Conservation (phyloP, 768 basidiomycete genomes). For the Hortiboletus campestris region DNA sequence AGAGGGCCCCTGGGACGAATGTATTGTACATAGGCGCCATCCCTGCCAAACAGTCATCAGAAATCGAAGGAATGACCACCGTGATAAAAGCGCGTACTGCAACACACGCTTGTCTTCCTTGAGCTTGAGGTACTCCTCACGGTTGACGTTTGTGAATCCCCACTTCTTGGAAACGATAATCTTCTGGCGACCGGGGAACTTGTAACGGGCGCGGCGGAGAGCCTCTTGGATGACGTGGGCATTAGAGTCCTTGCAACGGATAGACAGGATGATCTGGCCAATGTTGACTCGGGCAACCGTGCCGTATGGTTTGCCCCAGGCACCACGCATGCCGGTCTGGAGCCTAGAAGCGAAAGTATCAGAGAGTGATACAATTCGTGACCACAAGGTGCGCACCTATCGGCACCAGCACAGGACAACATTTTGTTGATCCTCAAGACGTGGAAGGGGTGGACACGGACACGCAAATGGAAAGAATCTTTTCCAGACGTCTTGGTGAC, state of each 20-base stretch:
- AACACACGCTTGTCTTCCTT: constrained; percentile 90
- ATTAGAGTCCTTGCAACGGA: constrained; percentile 90
- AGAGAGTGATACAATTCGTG: accelerated
- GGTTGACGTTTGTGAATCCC: constrained; percentile 95
- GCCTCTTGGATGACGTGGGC: constrained; percentile 92
- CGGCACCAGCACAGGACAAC: constrained; percentile 98
- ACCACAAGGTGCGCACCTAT: constrained; percentile 48
- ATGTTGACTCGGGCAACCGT: constrained; percentile 96
- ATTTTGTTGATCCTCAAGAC: constrained; percentile 99
- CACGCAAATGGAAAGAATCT: constrained; percentile 97
- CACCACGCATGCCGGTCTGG: constrained; percentile 98
- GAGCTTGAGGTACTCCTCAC: constrained; percentile 83
- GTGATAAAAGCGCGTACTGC: constrained; percentile 54
- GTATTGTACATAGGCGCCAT: constrained; percentile 94
- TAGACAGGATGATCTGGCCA: constrained; percentile 56
- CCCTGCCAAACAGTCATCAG: constrained; percentile 34
- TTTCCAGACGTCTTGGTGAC: constrained; percentile 97
- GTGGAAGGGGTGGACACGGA: constrained; percentile 98
- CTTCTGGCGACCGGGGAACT: constrained; percentile 99
- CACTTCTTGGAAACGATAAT: constrained; percentile 97
- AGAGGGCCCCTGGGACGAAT: constrained; percentile 87
- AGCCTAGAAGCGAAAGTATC: constrained; percentile 46
- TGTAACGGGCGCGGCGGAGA: constrained; percentile 96
- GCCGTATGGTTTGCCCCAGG: constrained; percentile 99
- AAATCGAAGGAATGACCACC: not conserved